These are phyloP conservation scores for Magnolia changhungtana DNA, from an alignment of 164 flowering plant species.

Conservation along the genomic window DNA sequence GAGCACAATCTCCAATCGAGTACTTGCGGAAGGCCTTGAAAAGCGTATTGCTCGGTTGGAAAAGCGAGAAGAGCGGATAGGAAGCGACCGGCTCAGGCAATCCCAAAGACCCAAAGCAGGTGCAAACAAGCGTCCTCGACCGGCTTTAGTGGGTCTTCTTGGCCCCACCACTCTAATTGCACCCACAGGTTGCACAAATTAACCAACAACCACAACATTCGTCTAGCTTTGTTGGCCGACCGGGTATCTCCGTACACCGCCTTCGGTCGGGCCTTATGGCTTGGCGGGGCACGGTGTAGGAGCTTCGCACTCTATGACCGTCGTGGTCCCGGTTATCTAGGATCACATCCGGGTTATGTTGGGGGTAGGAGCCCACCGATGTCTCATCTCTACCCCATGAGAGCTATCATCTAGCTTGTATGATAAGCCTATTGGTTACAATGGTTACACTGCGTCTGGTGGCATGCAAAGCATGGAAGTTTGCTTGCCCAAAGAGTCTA, in stretches of 20 bases:
- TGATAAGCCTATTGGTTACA: neutral
- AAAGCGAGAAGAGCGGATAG: conserved; percentile 37
- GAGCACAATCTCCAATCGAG: conserved; percentile 53
- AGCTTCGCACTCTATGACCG: neutral
- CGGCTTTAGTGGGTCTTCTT: conserved; percentile 13
- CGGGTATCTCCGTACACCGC: neutral
- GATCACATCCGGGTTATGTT: conserved; percentile 4
- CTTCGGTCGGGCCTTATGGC: conserved; percentile 1
- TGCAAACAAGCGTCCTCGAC: conserved; percentile 34
- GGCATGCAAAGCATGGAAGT: too few species aligned
- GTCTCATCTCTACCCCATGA: conserved; percentile 3
- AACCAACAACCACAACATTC: neutral
- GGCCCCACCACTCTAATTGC: neutral
- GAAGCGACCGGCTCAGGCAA: conserved; percentile 33
- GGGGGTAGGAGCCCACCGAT: conserved; percentile 4
- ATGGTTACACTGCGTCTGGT: neutral
- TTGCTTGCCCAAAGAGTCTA: neutral
- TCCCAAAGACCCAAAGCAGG: conserved; percentile 16
- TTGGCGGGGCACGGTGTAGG: neutral
- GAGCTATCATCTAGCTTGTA: neutral
- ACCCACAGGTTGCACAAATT: neutral
- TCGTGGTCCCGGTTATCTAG: conserved; percentile 1
- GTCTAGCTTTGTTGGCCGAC: neutral
- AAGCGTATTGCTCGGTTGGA: conserved; percentile 48
- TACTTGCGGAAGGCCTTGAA: conserved; percentile 36